These are phyloP conservation scores for Lathyrus sativus DNA, from an alignment of 306 rosid species.

Conservation along the genomic window DNA sequence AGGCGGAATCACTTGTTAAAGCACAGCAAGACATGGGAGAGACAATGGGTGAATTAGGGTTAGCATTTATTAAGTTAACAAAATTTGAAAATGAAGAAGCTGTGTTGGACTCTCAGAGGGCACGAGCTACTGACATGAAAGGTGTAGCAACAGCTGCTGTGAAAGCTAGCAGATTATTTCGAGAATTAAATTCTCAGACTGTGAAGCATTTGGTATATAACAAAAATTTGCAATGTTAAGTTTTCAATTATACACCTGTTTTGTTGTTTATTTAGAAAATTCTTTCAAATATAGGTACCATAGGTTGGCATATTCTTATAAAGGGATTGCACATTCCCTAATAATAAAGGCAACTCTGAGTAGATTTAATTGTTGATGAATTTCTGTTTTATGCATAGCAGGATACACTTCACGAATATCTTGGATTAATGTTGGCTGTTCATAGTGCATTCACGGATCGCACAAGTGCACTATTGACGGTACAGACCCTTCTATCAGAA, in stretches of 20 bases:
- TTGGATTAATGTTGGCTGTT: conserved; percentile 87
- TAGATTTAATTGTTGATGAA: conserved; percentile 29
- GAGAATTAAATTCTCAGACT: conserved; percentile 89
- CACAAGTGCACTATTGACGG: conserved; percentile 81
- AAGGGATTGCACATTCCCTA: not conserved
- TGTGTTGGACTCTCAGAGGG: conserved; percentile 62
- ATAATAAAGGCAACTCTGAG: conserved; percentile 9
- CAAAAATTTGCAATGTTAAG: conserved; percentile 4
- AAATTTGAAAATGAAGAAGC: conserved; percentile 93
- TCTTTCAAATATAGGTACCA: conserved; percentile 19
- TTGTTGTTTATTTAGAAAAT: conserved; percentile 7
- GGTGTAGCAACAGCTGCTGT: conserved; percentile 90
- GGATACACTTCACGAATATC: conserved; percentile 88
- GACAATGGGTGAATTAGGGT: conserved; percentile 87
- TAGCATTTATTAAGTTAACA: conserved; percentile 78
- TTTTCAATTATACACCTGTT: conserved; percentile 20
- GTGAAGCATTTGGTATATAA: conserved; percentile 84
- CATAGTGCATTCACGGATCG: conserved; percentile 89
- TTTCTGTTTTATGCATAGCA: conserved; percentile 45
- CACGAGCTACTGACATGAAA: conserved; percentile 78
- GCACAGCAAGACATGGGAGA: conserved; percentile 97
- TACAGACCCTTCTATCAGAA: conserved; percentile 89
- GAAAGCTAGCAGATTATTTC: conserved; percentile 85
- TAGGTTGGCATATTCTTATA: conserved; percentile 18
- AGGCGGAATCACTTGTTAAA: conserved; percentile 97